Evolutionary conservation across 2,329 filamentous ascomycete genomes (phyloP).

Genomic region (Didymellaceae sp.): DNA sequence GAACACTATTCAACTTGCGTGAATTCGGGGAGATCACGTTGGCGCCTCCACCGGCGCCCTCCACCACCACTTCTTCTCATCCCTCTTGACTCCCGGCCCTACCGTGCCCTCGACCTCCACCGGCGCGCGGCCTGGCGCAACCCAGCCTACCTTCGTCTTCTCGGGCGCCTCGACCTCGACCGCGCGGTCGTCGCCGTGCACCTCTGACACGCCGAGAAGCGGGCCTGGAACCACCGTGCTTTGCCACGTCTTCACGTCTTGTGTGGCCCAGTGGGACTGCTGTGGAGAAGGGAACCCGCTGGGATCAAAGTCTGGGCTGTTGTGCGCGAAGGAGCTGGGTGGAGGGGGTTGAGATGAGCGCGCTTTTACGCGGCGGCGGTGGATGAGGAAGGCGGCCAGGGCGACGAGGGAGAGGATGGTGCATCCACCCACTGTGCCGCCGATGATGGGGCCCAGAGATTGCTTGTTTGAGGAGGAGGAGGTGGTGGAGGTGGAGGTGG

Average conservation of each 20-base stretch:
- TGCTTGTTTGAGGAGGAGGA: slow-evolving; percentile 14
- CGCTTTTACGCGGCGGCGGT: slow-evolving; percentile 20
- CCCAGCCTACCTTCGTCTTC: slow-evolving; percentile 3
- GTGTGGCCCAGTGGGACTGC: background rate
- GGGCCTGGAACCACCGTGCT: background rate
- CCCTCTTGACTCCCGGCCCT: background rate
- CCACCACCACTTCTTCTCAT: background rate
- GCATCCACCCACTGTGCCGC: slow-evolving; percentile 42
- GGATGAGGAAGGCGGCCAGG: slow-evolving; percentile 30
- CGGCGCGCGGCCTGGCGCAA: background rate
- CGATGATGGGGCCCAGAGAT: slow-evolving; percentile 40
- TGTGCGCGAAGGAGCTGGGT: slow-evolving; percentile 1
- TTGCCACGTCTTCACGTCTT: slow-evolving; percentile 10
- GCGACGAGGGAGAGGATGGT: slow-evolving; percentile 32
- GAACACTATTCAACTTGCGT: background rate
- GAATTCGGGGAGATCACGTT: background rate
- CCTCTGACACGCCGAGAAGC: background rate
- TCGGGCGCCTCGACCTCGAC: slow-evolving; percentile 14
- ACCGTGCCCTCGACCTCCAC: slow-evolving; percentile 9
- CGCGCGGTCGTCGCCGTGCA: slow-evolving; percentile 10
- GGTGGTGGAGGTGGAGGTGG: slow-evolving; percentile 1
- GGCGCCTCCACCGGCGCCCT: slow-evolving; percentile 1
- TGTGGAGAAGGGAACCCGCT: slow-evolving; percentile 3
- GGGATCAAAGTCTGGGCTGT: slow-evolving; percentile 7
- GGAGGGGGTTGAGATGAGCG: background rate